Evolutionary conservation across 2,329 filamentous ascomycete species (phyloP), one percentile per base, ranked within the genome.

Genomic region (Paecilomyces dactylethromorphus): DNA sequence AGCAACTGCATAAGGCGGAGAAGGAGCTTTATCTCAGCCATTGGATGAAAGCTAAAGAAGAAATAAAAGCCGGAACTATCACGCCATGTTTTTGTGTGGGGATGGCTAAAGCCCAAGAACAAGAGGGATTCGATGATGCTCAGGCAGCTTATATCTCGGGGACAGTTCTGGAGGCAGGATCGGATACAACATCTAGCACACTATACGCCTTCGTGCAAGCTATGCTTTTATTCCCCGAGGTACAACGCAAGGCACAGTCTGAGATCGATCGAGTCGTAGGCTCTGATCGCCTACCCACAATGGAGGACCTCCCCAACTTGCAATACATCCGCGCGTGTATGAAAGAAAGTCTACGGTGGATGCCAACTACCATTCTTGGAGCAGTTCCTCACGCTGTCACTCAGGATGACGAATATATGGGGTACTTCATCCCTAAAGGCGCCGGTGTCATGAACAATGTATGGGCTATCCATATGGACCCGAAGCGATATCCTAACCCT

Each of bases 131-230:
- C 31, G 10, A 13, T 50, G 33, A 53, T 11, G 56, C 13, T 3
- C 21, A 32, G n/a, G 29, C 50, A n/a, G 49, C 33, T 22, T 56
- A 33, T n/a, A 68, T 71, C 13, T 61, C 61, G 0, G 71, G 70
- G 0, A 68, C 66, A 0, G 59, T 71, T 1, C 61, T 71, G 0
- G 80, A 80, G 29, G 81, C 79, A 11, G 77, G 81, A 29, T 81
- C 74, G 3, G 81, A 83, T 60, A 83, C 81, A 0, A 82, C 79
- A 0, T 76, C 79, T 0, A 78, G 75, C 13, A 80, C 77, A 0
- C 69, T 82, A 21, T 78, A 78, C 59, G 76, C 74, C 15, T 80
- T 76, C 69, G 78, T 84, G 63, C 59, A 82, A 62, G 66, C 83
- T 58, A 59, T 84, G 70, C 59, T 78, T 69, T 60, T 80, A 60